Evolutionary conservation across 2,329 filamentous ascomycete genomes (phyloP).

Genomic region (Magnaporthiopsis rhizophila): DNA sequence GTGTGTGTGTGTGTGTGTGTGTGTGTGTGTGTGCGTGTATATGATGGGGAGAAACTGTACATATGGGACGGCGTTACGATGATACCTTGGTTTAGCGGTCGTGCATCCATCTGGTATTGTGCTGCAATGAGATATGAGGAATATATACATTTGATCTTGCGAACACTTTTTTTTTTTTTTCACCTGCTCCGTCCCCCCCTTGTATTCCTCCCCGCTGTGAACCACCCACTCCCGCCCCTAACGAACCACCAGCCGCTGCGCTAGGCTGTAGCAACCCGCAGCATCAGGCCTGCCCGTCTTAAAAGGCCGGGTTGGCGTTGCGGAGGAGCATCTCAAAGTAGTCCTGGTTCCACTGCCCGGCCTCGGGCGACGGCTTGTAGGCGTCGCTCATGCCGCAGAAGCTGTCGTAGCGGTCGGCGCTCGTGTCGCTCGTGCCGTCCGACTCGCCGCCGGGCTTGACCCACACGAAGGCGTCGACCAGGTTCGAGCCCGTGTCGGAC

Average conservation of each 20-base stretch:
- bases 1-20: no score
- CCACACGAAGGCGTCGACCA: constrained; percentile 59
- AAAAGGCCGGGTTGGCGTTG: constrained; percentile 27
- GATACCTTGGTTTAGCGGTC: not conserved
- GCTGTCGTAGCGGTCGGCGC: constrained; percentile 25
- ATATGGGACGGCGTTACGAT: not conserved
- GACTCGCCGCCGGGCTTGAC: constrained; percentile 55
- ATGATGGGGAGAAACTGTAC: not conserved
- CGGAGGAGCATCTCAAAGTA: constrained; percentile 35
- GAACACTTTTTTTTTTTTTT: not conserved
- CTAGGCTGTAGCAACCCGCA: no score
- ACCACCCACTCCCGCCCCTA: no score
- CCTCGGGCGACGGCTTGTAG: constrained; percentile 31
- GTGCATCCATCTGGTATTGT: not conserved
- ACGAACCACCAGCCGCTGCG: no score
- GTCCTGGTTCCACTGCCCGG: constrained; percentile 33
- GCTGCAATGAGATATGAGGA: not conserved
- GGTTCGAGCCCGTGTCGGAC: constrained; percentile 42
- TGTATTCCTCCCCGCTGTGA: no score
- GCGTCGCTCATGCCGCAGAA: constrained; percentile 30
- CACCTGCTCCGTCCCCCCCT: no score
- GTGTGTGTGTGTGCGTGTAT: not conserved
- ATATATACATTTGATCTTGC: not conserved
- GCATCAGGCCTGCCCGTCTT: no score
- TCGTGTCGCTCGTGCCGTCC: constrained; percentile 28